Conservation (phyloP, 495 filamentous ascomycete species). For the Parathielavia appendiculata region DNA sequence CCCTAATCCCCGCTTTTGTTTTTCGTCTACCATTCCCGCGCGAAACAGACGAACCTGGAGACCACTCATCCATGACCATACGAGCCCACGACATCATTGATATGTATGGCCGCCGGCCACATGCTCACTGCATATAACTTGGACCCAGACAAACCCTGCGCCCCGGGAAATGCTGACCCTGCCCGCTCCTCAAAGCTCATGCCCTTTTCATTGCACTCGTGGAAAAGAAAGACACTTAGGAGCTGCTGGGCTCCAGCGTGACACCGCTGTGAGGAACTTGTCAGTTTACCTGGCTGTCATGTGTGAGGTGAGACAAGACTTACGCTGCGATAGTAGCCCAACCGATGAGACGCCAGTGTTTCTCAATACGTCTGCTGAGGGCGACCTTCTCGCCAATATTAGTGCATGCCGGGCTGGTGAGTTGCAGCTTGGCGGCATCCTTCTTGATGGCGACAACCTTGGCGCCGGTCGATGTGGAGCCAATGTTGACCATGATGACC, state of each 20-base stretch:
- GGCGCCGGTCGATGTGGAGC: conserved; percentile 88
- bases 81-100: conserved; percentile 2
- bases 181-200: conserved; percentile 7
- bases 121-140: conserved; percentile 1
- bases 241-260: conserved; percentile 39
- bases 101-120: conserved; percentile 9
- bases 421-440: conserved; percentile 75
- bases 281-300: conserved; percentile 2
- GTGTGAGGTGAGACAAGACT: conserved; percentile 21
- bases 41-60: conserved; percentile 4
- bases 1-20: conserved; percentile 1
- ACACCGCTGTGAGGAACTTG: conserved; percentile 31
- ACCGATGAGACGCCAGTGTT: conserved; percentile 98
- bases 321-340: conserved; percentile 82
- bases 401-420: conserved; percentile 89
- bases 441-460: conserved; percentile 96
- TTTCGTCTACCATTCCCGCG: conserved; percentile 9
- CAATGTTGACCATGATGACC: conserved; percentile 99
- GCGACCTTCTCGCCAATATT: conserved; percentile 97
- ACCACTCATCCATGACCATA: conserved; percentile 2
- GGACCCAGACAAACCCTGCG: not conserved
- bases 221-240: conserved; percentile 14
- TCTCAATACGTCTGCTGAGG: conserved; percentile 90
- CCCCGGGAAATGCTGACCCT: conserved; percentile 5
- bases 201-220: conserved; percentile 13